Base-by-base conservation (phyloP, 192 early-diverging fungal species). In the Rhizoclosmatium globosum region DNA sequence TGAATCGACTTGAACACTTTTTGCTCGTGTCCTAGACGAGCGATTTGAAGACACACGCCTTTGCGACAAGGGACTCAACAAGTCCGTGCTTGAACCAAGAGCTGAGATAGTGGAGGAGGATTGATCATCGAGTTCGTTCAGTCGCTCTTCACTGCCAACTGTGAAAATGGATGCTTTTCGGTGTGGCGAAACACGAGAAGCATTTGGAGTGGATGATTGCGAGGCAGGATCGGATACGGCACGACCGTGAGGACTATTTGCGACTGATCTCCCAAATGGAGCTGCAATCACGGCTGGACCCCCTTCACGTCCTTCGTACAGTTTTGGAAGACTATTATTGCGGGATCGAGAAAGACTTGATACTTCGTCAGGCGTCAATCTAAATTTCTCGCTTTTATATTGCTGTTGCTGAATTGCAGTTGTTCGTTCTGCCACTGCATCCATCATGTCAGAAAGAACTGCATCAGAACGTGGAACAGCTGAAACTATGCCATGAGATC, bases 131-230 rank as follows among this genome's bases (percentile, higher is more conserved):
- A 68, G 41, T 38, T 38, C 60, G 21, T 62, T 17, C 13, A 68
- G 23, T n/a, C 47, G 17, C 48, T 64, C 74, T 9, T 66, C 47
- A 41, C 58, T 62, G 7, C 74, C 74, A 53, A 76, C 74, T 2
- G 64, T 76, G 60, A 76, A 76, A 47, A 76, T 76, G 2, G 74
- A 76, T 31, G 61, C 42, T 47, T 39, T 44, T 53, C 39, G 4
- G 21, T 4, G 48, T 15, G 48, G 48, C 4, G 4, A 4, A 4
- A 50, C 48, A n/a, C n/a, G 4, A 15, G 48, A 9, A 9, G 48
- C 48, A 50, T 50, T 50, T 50, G 48, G 48, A 9, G 48, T 50
- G 4, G 48, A 15, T 15, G 48, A 50, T 4, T 15, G 48, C 6
- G 48, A 50, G 4, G 15, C 48, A 9, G 48, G 48, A 50, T 50